Base-by-base conservation (phyloP, 179 eudicot genomes). In the Spergularia azorica region DNA sequence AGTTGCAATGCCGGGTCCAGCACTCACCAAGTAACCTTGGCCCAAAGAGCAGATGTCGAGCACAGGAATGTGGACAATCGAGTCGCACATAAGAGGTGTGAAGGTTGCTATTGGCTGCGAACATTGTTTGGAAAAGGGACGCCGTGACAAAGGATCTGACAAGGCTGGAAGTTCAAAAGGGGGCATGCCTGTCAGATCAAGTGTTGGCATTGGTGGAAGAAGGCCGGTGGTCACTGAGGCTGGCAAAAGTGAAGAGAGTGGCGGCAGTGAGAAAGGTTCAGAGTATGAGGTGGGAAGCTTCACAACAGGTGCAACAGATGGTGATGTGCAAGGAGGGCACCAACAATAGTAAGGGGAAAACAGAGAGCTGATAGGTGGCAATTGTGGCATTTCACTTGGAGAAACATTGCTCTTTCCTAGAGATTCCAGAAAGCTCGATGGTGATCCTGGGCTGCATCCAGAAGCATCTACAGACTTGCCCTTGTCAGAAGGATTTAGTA, bases 21-120 rank as follows among this genome's bases (percentile, higher is more conserved):
- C 90, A 65, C 96, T 95, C 39, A 93, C 97, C 65, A 95, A 83
- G 80, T 91, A 95, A 9, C 96, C 94, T 79, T 87, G 96, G 77
- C 97, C 98, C 0, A 95, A 92, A 60, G 96, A 95, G 86, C 97
- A 95, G n/a, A 93, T 76, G 70, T 93, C 97, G 13, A 95, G 82
- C 8, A 95, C 87, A 6, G 97, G 98, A 60, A 93, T 81, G 73
- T 95, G 97, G 54, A 93, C 97, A 71, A 95, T 93, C 0, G 98
- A 85, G 78, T 95, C 98, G 17, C 96, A 91, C 84, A 91, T 90
- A 18, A 93, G 83, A 21, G 98, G 98, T 17, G 95, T 89, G 55
- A 93, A 91, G 7, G 90, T 83, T 9, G 88, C 86, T 48, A 93
- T 79, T 76, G 92, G 94, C 77, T 86, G 91, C n/a, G 97, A 83